Percentiles rank a stretch among this genome's conserved stretches.
phyloP scores from a whole-genome alignment of 352 stramenopile genomes.

The Globisporangium emineosum region DNA sequence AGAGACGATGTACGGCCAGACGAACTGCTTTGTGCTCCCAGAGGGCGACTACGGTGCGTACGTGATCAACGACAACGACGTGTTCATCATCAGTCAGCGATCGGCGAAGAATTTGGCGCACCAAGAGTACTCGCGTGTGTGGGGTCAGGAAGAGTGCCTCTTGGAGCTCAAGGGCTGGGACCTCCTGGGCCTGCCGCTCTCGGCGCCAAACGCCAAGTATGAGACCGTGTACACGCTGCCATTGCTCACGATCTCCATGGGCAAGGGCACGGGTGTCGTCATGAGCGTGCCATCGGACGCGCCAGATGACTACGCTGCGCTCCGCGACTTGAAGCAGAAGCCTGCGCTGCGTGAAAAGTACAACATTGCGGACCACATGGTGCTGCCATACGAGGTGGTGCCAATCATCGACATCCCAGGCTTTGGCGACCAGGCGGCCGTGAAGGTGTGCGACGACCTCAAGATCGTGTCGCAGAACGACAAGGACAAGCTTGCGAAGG shows the following conservation, averaged over 20 bases:
- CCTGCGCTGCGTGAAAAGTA: slow-evolving; percentile 98
- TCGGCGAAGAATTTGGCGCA: slow-evolving; percentile 94
- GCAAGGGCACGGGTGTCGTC: slow-evolving; percentile 99
- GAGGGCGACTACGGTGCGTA: slow-evolving; percentile 98
- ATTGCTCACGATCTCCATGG: slow-evolving; percentile 99
- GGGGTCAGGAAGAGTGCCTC: slow-evolving; percentile 87
- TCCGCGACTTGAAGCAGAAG: slow-evolving; percentile 99
- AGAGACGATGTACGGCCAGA: slow-evolving; percentile 99
- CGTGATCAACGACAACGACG: slow-evolving; percentile 92
- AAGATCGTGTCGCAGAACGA: slow-evolving; percentile 99
- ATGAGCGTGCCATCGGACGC: slow-evolving; percentile 98
- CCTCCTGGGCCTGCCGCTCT: slow-evolving; percentile 94
- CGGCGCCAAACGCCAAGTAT: slow-evolving; percentile 95
- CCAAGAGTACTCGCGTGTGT: slow-evolving; percentile 90
- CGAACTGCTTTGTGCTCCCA: slow-evolving; percentile 99
- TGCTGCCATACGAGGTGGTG: slow-evolving; percentile 97
- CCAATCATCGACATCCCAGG: slow-evolving; percentile 99
- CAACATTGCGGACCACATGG: slow-evolving; percentile 97
- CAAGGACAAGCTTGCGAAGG: slow-evolving; percentile 98
- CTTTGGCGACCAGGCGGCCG: slow-evolving; percentile 95
- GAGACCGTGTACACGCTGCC: slow-evolving; percentile 99
- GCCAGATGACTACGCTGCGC: slow-evolving; percentile 98
- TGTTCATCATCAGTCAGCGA: slow-evolving; percentile 95
- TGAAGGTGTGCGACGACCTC: slow-evolving; percentile 96
- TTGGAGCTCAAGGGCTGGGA: slow-evolving; percentile 95